Base-by-base conservation (phyloP, 2,329 filamentous ascomycete genomes). In the Exophiala sp. region DNA sequence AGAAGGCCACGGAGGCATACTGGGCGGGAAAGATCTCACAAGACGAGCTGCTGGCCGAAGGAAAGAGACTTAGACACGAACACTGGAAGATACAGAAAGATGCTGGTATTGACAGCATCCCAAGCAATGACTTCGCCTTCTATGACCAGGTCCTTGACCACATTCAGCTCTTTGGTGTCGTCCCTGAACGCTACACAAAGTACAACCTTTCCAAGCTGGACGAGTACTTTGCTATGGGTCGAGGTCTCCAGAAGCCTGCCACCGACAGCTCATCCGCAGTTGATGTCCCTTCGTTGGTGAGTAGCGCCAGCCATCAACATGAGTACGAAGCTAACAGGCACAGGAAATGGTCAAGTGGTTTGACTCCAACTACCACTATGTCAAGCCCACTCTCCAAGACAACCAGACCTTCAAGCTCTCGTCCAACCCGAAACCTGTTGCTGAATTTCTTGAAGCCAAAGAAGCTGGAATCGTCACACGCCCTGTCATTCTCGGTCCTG, bases 271-370 rank as follows among this genome's bases (percentile, higher is more conserved):
- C 68, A 61, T 63, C 71, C 47, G 76, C 73, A 52, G 82, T 97
- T 67, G 94, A 99, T 76, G 94, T 97, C 64, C 90, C 92, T 66
- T 84, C 82, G 70, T 80, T 96, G 77, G 80, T 82, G 74, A 68
- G 77, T 71, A 16, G 42, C 10, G 58, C n/a, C 59, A 66, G 47
- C 36, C 16, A 12, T 12, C 6, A 11, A n/a, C 2, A 10, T 7
- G 20, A 29, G 24, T 5, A 10, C 9, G n/a, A n/a, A 38, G 14
- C 57, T 55, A 46, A 57, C 44, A 16, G 34, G 12, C 57, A 29
- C 56, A 81, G 79, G 94, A 99, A 84, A 99, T 99, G 94, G 94
- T 99, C 69, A 99, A 99, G 84, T 99, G 94, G 94, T 99, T 99
- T 73, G 94, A 99, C 83, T 96, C 91, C 64, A 99, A 99, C 88